Conservation (phyloP, 352 stramenopile species). For the Globisporangium nunn region DNA sequence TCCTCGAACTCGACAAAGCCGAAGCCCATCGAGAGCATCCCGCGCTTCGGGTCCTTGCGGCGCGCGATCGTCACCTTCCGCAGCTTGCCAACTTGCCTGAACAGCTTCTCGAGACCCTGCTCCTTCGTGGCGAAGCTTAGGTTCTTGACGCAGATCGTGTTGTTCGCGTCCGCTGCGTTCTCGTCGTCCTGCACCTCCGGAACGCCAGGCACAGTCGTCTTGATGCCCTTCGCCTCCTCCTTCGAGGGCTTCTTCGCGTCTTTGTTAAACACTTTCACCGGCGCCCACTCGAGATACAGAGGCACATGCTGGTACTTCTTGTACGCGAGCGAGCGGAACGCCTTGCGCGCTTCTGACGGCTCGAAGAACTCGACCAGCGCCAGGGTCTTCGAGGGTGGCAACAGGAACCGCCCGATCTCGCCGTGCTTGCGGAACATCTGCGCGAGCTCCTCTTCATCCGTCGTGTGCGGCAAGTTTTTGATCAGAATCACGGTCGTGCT, state of each 20-base stretch:
- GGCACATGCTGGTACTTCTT: conserved; percentile 97
- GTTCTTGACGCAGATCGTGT: conserved; percentile 98
- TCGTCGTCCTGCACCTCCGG: conserved; percentile 64
- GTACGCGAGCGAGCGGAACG: conserved; percentile 97
- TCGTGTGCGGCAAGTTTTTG: conserved; percentile 97
- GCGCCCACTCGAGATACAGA: conserved; percentile 98
- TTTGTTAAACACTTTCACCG: conserved; percentile 72
- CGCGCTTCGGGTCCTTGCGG: conserved; percentile 73
- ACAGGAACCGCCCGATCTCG: conserved; percentile 80
- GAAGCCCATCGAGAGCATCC: conserved; percentile 95
- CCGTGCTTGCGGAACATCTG: conserved; percentile 93
- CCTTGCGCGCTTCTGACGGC: conserved; percentile 91
- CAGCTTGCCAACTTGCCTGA: conserved; percentile 60
- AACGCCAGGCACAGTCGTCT: conserved; percentile 35
- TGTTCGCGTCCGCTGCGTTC: conserved; percentile 52
- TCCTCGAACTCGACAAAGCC: conserved; percentile 98
- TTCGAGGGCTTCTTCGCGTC: conserved; percentile 5
- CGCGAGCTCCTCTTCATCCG: conserved; percentile 89
- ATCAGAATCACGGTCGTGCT: conserved; percentile 95
- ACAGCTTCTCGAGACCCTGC: conserved; percentile 69
- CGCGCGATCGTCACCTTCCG: conserved; percentile 85
- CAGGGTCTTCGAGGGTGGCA: conserved; percentile 92
- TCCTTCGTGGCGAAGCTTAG: conserved; percentile 97
- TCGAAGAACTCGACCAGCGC: conserved; percentile 95
- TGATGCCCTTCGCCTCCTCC: conserved; percentile 44